phyloP scores from a whole-genome alignment of 1,139 yeast genomes.

The Yamadazyma siamensis region DNA sequence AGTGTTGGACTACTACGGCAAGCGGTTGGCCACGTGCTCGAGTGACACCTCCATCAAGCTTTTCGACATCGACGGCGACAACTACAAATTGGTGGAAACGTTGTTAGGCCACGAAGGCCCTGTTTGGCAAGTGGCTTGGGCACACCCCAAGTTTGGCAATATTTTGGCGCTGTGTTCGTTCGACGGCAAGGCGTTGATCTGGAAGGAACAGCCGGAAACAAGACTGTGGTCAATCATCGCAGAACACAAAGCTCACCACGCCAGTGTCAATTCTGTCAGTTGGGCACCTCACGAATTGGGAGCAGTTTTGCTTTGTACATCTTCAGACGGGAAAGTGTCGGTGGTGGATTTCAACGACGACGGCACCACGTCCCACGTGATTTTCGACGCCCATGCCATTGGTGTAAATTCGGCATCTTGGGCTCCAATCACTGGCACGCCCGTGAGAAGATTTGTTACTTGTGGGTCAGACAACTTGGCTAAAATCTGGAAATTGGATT shows the following conservation, averaged over 20 bases:
- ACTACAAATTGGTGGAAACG: conserved; percentile 75
- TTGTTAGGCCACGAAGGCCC: conserved; percentile 93
- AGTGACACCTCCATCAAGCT: conserved; percentile 92
- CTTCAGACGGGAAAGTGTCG: conserved; percentile 90
- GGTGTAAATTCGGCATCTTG: conserved; percentile 95
- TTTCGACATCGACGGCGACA: conserved; percentile 81
- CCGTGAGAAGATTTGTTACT: conserved; percentile 69
- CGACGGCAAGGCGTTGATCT: conserved; percentile 89
- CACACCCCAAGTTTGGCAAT: conserved; percentile 96
- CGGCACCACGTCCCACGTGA: conserved; percentile 68
- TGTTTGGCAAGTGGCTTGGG: conserved; percentile 99
- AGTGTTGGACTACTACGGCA: conserved; percentile 92
- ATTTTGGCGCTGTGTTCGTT: conserved; percentile 92
- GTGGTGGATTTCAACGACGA: conserved; percentile 90
- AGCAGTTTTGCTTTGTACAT: conserved; percentile 83
- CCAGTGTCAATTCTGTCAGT: conserved; percentile 87
- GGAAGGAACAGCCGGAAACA: conserved; percentile 83
- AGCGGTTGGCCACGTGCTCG: conserved; percentile 90
- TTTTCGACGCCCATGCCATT: conserved; percentile 81
- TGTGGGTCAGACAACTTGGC: conserved; percentile 96
- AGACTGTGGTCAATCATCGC: conserved; percentile 88
- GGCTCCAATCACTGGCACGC: conserved; percentile 69
- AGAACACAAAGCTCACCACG: conserved; percentile 85
- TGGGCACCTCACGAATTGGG: conserved; percentile 99
- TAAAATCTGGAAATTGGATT: conserved; percentile 80